phyloP scores from a whole-genome alignment of 306 rosid species.

The Prunus mongolica region DNA sequence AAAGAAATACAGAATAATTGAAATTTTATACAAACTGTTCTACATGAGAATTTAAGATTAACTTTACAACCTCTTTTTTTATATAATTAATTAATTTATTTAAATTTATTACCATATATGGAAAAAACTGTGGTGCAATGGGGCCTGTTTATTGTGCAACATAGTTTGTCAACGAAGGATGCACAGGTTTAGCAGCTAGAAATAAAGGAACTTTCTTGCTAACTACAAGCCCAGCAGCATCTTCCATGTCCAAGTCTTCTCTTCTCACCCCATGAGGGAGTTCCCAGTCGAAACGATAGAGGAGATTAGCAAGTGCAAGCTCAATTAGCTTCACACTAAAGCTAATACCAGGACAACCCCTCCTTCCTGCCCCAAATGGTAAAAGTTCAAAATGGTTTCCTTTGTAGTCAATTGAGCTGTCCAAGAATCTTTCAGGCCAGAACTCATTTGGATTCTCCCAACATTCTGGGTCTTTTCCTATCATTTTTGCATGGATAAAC shows the following conservation, averaged over 20 bases:
- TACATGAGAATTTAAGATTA: no score
- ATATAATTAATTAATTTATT: no score
- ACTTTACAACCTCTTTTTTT: no score
- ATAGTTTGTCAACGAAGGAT: no score
- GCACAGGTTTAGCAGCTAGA: neutral
- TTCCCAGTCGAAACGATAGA: slow-evolving; percentile 28
- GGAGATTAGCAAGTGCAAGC: slow-evolving; percentile 26
- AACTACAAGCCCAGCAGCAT: neutral
- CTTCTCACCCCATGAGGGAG: slow-evolving; percentile 12
- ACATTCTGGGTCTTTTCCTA: slow-evolving; percentile 8
- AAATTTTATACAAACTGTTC: no score
- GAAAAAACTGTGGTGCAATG: no score
- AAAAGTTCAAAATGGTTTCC: slow-evolving; percentile 19
- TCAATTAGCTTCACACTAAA: slow-evolving; percentile 5
- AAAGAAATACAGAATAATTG: no score
- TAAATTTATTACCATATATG: no score
- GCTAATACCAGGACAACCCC: slow-evolving; percentile 21
- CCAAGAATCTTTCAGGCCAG: slow-evolving; percentile 21
- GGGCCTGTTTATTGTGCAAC: no score
- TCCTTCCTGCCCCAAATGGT: slow-evolving; percentile 26
- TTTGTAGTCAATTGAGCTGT: slow-evolving; percentile 12
- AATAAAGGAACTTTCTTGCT: slow-evolving; percentile 26
- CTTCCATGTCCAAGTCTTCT: slow-evolving; percentile 24
- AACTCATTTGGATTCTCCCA: slow-evolving; percentile 21
- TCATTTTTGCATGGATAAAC: slow-evolving; percentile 12